These are phyloP conservation scores for Guyanaporus albipodus DNA, from an alignment of 768 basidiomycete genomes.

Conservation along the genomic window DNA sequence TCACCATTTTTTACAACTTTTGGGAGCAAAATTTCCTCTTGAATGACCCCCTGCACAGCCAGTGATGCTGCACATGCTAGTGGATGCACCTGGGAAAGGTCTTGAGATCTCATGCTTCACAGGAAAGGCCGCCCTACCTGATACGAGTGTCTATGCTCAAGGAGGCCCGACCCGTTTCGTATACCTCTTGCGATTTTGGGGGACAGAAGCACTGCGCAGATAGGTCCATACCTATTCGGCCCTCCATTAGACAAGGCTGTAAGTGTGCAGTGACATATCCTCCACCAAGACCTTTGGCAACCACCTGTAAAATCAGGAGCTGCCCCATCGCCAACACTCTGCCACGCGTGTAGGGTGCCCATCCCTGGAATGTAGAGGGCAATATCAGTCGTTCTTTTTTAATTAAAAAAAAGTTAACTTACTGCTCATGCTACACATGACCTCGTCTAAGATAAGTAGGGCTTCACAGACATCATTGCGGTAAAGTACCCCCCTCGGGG, in stretches of 20 bases:
- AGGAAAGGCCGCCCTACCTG: conserved; percentile 42
- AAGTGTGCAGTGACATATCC: conserved; percentile 48
- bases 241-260: conserved; percentile 5
- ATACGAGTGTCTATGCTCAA: conserved; percentile 87
- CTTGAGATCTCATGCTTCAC: conserved; percentile 1
- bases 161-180: conserved; percentile 60
- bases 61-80: conserved; percentile 74
- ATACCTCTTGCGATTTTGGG: conserved; percentile 69
- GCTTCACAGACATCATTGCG: conserved; percentile 73
- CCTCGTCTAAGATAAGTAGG: conserved; percentile 85
- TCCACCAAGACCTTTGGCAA: conserved; percentile 88
- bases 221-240: conserved; percentile 61
- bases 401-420: conserved; percentile 28
- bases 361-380: conserved; percentile 58
- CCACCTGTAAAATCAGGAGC: conserved; percentile 82
- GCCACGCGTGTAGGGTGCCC: conserved; percentile 85
- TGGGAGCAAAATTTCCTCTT: conserved; percentile 64
- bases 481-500: conserved; percentile 84
- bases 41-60: conserved; percentile 74
- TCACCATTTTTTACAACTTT: conserved; percentile 58
- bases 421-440: conserved; percentile 93
- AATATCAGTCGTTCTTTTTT: too few species aligned
- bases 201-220: conserved; percentile 79
- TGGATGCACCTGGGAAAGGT: conserved; percentile 55
- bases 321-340: conserved; percentile 73